A percentile compares a stretch with the other conserved stretches of the same genome.
phyloP scores from a whole-genome alignment of 2,329 filamentous ascomycete species.

The Alternaria sp. region DNA sequence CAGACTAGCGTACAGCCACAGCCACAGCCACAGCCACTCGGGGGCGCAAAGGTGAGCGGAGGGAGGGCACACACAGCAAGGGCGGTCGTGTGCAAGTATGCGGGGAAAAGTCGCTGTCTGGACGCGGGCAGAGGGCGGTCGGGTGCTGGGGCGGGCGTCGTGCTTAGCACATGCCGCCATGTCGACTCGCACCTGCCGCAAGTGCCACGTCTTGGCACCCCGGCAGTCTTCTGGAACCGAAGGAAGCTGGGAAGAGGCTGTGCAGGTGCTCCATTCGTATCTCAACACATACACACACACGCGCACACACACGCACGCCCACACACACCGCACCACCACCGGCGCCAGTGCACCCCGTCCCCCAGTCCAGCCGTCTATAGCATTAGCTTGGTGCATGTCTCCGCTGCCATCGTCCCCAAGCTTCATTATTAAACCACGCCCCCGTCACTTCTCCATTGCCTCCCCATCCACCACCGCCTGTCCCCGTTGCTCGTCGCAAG shows the following conservation, averaged over 20 bases:
- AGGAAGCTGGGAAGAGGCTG: conserved; percentile 15
- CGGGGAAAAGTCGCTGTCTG: background rate
- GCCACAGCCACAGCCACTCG: too few relatives aligned
- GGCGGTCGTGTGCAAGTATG: conserved; percentile 10
- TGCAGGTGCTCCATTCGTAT: conserved; percentile 21
- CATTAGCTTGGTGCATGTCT: conserved; percentile 22
- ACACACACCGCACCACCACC: conserved; percentile 16
- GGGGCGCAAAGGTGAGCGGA: conserved; percentile 25
- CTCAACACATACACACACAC: conserved; percentile 18
- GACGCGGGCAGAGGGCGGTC: conserved; percentile 2
- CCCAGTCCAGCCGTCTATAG: conserved; percentile 21
- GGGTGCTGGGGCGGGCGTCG: conserved; percentile 18
- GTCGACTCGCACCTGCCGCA: conserved; percentile 23
- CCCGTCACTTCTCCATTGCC: conserved; percentile 6
- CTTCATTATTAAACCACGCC: conserved; percentile 32
- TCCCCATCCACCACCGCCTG: background rate
- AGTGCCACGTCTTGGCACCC: conserved; percentile 20
- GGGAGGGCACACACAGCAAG: conserved; percentile 25
- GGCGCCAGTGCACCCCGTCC: conserved; percentile 9
- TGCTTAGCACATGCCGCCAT: conserved; percentile 9
- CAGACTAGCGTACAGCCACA: conserved; percentile 15
- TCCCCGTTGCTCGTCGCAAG: background rate
- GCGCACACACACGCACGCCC: conserved; percentile 1
- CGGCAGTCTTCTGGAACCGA: conserved; percentile 18
- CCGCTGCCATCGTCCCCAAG: conserved; percentile 20